phyloP scores from a whole-genome alignment of 441 rosid species.

The Metrosideros polymorpha region DNA sequence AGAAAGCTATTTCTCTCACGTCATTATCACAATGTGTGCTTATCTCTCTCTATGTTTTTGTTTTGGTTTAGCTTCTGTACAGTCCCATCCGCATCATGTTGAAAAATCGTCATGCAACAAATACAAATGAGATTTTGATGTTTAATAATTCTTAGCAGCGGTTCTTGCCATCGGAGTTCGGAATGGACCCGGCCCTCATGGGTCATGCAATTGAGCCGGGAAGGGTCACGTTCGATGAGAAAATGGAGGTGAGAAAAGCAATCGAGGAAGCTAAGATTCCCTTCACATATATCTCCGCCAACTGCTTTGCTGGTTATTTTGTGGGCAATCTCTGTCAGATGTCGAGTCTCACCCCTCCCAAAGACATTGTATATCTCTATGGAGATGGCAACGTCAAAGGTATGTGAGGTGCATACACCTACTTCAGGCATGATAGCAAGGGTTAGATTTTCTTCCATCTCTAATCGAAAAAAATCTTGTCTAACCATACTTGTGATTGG shows the following conservation, averaged over 20 bases:
- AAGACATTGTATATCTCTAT: neutral
- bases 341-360: neutral
- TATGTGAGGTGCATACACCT: neutral
- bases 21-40: neutral
- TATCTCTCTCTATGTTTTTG: neutral
- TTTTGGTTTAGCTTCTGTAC: neutral
- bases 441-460: neutral
- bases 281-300: neutral
- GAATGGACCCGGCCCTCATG: neutral
- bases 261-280: neutral
- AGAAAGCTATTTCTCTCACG: neutral
- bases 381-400: neutral
- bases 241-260: neutral
- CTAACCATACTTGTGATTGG: no score
- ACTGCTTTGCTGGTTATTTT: neutral
- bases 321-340: neutral
- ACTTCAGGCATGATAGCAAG: neutral
- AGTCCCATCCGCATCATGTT: neutral
- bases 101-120: neutral
- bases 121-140: neutral
- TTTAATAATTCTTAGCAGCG: neutral
- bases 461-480: neutral
- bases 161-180: neutral
- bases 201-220: neutral
- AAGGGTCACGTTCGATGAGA: neutral